Percentiles rank a stretch among this genome's conserved stretches.
phyloP scores from a whole-genome alignment of 1,139 yeast genomes.

The Nakaseomyces bracarensis region DNA sequence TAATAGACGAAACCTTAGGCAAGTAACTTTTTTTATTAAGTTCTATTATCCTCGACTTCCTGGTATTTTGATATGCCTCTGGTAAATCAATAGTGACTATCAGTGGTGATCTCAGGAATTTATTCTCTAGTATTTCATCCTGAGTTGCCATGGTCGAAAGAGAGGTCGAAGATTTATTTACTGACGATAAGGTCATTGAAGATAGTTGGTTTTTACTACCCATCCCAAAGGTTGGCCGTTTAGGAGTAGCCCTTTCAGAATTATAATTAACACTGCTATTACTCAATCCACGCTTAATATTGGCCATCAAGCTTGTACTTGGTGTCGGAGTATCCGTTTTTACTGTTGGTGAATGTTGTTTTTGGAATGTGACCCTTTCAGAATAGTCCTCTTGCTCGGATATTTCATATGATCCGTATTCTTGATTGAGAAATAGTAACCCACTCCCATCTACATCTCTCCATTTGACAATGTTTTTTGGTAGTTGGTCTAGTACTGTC shows the following conservation, averaged over 20 bases:
- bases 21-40: conserved; percentile 8
- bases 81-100: conserved; percentile 28
- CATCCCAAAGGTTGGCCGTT: conserved; percentile 1
- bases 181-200: conserved; percentile 5
- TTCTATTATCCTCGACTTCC: conserved; percentile 17
- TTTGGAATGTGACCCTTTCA: neutral
- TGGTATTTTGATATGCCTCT: conserved; percentile 24
- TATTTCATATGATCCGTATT: conserved; percentile 20
- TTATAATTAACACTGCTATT: conserved; percentile 7
- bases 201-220: neutral
- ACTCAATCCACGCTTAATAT: conserved; percentile 9
- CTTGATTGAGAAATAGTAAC: conserved; percentile 27
- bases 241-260: conserved; percentile 4
- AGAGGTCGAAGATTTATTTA: conserved; percentile 9
- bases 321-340: neutral
- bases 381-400: conserved; percentile 7
- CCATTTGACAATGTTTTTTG: conserved; percentile 27
- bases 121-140: conserved; percentile 9
- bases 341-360: neutral
- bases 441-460: conserved; percentile 34
- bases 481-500: conserved; percentile 26
- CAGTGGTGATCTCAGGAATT: conserved; percentile 19
- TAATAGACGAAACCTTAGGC: conserved; percentile 15
- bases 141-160: conserved; percentile 13
- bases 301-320: conserved; percentile 4